phyloP scores from a whole-genome alignment of 2,329 filamentous ascomycete species.

The Teratosphaeria gauchensis region DNA sequence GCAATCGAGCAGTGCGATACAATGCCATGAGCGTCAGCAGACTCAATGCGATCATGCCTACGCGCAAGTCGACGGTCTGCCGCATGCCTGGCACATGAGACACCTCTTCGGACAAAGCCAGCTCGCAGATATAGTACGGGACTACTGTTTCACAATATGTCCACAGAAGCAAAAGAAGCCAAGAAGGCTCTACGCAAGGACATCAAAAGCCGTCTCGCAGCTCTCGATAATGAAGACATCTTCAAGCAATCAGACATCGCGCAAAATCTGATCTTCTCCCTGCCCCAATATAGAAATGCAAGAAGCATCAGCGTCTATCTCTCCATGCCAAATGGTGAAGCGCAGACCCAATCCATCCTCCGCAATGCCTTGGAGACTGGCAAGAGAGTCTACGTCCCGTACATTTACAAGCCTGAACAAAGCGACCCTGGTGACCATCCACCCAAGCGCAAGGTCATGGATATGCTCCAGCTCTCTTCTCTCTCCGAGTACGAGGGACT shows the following conservation, averaged over 20 bases:
- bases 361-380: constrained; percentile 64
- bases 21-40: not conserved
- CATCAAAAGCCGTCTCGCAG: constrained; percentile 58
- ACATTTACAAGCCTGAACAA: constrained; percentile 41
- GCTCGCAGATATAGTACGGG: not conserved
- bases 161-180: constrained; percentile 23
- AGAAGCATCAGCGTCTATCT: constrained; percentile 75
- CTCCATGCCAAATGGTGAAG: constrained; percentile 81
- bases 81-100: not conserved
- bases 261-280: constrained; percentile 53
- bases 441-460: constrained; percentile 58
- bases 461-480: constrained; percentile 75
- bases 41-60: not conserved
- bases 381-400: constrained; percentile 87
- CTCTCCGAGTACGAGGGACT: constrained; percentile 70
- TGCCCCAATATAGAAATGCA: constrained; percentile 67
- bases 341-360: constrained; percentile 76
- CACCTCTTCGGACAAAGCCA: not conserved
- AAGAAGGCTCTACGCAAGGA: constrained; percentile 67
- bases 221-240: constrained; percentile 53
- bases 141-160: not conserved
- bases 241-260: constrained; percentile 61
- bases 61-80: not conserved
- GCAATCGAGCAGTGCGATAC: not conserved
- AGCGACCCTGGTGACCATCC: not conserved